These are phyloP conservation scores for Bondarzewia mesenterica DNA, from an alignment of 1,284 basidiomycete genomes.

Conservation along the genomic window DNA sequence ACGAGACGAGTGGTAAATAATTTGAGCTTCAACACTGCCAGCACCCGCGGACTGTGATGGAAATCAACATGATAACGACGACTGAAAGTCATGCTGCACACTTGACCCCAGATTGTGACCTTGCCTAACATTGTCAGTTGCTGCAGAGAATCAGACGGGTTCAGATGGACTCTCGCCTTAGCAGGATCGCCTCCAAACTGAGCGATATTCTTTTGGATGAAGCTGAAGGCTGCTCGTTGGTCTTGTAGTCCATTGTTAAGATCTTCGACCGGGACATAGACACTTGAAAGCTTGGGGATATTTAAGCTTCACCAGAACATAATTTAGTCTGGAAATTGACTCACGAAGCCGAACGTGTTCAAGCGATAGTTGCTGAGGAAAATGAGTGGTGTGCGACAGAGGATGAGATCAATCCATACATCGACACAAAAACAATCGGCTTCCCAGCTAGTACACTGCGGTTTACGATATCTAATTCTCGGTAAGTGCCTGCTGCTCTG, in stretches of 20 bases:
- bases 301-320: too few species aligned
- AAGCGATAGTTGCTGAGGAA: slow-evolving; percentile 26
- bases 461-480: slow-evolving; percentile 41
- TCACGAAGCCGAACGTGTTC: slow-evolving; percentile 3
- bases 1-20: slow-evolving; percentile 33
- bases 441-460: slow-evolving; percentile 38
- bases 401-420: slow-evolving; percentile 23
- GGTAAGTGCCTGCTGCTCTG: too few species aligned
- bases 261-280: not conserved
- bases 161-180: slow-evolving; percentile 20
- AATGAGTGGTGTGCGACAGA: not conserved
- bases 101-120: slow-evolving; percentile 58
- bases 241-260: slow-evolving; percentile 16
- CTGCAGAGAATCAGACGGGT: not conserved
- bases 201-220: slow-evolving; percentile 51
- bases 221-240: slow-evolving; percentile 45
- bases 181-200: slow-evolving; percentile 55
- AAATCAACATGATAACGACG: not conserved
- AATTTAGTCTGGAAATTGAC: not conserved
- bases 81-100: slow-evolving; percentile 15
- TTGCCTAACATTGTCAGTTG: slow-evolving; percentile 16
- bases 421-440: slow-evolving; percentile 46
- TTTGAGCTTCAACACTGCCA: slow-evolving; percentile 43
- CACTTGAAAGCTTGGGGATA: not conserved
- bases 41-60: slow-evolving; percentile 44